These are phyloP conservation scores for Wickerhamiella lipophila DNA, from an alignment of 805 yeast genomes.

Conservation along the genomic window DNA sequence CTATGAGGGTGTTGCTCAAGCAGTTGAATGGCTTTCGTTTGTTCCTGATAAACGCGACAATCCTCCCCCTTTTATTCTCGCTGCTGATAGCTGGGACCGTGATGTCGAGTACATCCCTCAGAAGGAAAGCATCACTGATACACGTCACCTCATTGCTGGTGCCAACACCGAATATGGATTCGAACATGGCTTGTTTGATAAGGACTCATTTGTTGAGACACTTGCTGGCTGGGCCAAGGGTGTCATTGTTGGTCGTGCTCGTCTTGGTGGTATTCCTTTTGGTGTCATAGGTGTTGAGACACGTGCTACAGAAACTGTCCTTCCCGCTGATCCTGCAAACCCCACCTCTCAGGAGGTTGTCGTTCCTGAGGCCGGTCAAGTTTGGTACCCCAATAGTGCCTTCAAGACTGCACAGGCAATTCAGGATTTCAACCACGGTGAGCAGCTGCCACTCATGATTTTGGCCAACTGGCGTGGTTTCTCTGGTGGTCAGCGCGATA, in stretches of 20 bases:
- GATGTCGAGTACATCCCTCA: slow-evolving; percentile 70
- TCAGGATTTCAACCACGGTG: slow-evolving; percentile 95
- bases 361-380: slow-evolving; percentile 96
- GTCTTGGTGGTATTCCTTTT: slow-evolving; percentile 96
- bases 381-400: slow-evolving; percentile 99
- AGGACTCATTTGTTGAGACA: slow-evolving; percentile 88
- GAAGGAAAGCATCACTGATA: slow-evolving; percentile 63
- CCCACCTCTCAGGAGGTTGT: slow-evolving; percentile 81
- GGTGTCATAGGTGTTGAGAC: slow-evolving; percentile 98
- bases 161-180: slow-evolving; percentile 39
- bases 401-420: slow-evolving; percentile 99
- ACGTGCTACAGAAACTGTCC: slow-evolving; percentile 71
- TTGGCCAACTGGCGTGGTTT: slow-evolving; percentile 99
- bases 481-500: slow-evolving; percentile 99
- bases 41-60: slow-evolving; percentile 80
- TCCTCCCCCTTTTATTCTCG: slow-evolving; percentile 79
- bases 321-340: slow-evolving; percentile 98
- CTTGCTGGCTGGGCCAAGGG: slow-evolving; percentile 98
- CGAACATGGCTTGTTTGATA: slow-evolving; percentile 83
- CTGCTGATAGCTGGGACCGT: slow-evolving; percentile 85
- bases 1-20: slow-evolving; percentile 88
- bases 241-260: slow-evolving; percentile 97
- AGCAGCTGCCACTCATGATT: slow-evolving; percentile 92
- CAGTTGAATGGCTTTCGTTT: slow-evolving; percentile 90
- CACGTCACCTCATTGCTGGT: slow-evolving; percentile 90